Base-by-base conservation (phyloP, 331 rosid species). In the Acacia concinna region DNA sequence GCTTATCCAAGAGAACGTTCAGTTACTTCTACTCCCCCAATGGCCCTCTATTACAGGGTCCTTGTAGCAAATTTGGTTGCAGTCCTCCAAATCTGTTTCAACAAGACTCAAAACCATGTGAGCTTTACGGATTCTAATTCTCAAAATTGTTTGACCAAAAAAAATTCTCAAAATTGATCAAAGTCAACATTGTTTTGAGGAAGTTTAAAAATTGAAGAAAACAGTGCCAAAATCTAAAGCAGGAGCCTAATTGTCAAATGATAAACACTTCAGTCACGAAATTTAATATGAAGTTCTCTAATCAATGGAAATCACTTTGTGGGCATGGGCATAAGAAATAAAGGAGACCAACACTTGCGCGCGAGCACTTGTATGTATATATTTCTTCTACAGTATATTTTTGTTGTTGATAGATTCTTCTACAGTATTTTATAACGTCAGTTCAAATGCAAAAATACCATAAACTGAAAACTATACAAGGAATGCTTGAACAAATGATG, bases 1-100 rank as follows among this genome's bases (percentile, higher is more conserved):
- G 89, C 90, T 79, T 86, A 78, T 40, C 99, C 99, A 31, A 97
- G 99, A 71, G 99, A 95, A 38, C 99, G 95, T 75, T 93, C 97
- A 73, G 93, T n/a, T 95, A 84, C 83, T 93, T 79, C 97, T 91
- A 80, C 94, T 95, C 99, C 99, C 93, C 46, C 90, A 87, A 20
- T 64, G 91, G 86, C 93, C 96, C 84, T 90, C 89, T 0, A 95
- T 83, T 52, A 95, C 99, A 69, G 99, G 99, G 76, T 95, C 97
- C 88, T 95, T 95, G 75, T 88, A 95, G 83, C 97, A 92, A 75
- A 95, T 83, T 60, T 86, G 96, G 79, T 85, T 74, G 79, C 97
- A 92, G 69, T 87, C 91, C 75, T 90, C 94, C 91, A 95, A 72
- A 87, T 97, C 99, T 93, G 85, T 54, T 74, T 30, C 88, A 81